A percentile compares a stretch with the other conserved stretches of the same genome.
Conservation (phyloP, 2,329 filamentous ascomycete genomes). For the Hirsutella thompsonii region DNA sequence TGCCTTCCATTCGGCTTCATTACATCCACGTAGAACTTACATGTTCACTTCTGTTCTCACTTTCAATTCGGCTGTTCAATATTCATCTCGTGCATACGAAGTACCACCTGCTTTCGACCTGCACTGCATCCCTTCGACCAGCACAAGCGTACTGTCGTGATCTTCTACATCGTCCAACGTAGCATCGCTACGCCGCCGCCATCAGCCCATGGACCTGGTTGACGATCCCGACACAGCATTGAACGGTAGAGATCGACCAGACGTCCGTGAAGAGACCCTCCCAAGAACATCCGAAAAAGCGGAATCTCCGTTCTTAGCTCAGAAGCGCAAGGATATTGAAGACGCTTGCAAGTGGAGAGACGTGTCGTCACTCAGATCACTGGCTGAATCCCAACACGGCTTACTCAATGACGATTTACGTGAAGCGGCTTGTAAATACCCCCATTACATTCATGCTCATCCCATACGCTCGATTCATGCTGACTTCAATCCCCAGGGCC, state of each 20-base stretch:
- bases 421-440: conserved; percentile 60
- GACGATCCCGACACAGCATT: conserved; percentile 2
- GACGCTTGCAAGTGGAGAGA: conserved; percentile 48
- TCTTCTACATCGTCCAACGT: not conserved
- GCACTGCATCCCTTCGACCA: too few species aligned
- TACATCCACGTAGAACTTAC: too few species aligned
- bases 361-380: conserved; percentile 37
- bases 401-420: conserved; percentile 56
- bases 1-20: too few species aligned
- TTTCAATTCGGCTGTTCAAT: too few species aligned
- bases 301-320: conserved; percentile 4
- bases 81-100: too few species aligned
- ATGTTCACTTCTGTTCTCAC: too few species aligned
- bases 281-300: not conserved
- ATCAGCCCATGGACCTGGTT: conserved; percentile 7
- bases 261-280: not conserved
- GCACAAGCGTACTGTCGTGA: not conserved
- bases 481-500: conserved; percentile 41
- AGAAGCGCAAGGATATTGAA: conserved; percentile 28
- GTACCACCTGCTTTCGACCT: too few species aligned
- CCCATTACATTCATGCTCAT: conserved; percentile 22
- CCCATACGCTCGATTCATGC: not conserved
- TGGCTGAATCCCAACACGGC: conserved; percentile 54
- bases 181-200: conserved; percentile 1
- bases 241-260: conserved; percentile 2